Evolutionary conservation across 2,329 filamentous ascomycete species (phyloP).

Genomic region (Sordariomycetes sp.): DNA sequence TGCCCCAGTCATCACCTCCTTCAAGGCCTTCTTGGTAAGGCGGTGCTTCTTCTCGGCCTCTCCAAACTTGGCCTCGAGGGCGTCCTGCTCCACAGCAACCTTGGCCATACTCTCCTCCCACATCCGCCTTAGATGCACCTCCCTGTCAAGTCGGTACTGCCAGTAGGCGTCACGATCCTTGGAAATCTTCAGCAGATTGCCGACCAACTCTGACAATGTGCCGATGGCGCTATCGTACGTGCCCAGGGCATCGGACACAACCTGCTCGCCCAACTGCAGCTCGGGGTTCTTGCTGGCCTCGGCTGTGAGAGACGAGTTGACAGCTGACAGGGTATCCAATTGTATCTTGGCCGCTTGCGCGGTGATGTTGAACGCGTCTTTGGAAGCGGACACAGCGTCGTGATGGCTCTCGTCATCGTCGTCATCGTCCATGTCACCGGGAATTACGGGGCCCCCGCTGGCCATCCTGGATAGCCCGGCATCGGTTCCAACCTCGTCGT

Average conservation of each 20-base stretch:
- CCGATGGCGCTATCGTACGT: slow-evolving; percentile 86
- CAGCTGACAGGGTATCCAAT: slow-evolving; percentile 77
- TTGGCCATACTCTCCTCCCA: slow-evolving; percentile 99
- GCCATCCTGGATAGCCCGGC: slow-evolving; percentile 26
- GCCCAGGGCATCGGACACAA: slow-evolving; percentile 63
- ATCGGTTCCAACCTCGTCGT: slow-evolving; percentile 34
- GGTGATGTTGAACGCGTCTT: slow-evolving; percentile 94
- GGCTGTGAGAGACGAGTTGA: slow-evolving; percentile 68
- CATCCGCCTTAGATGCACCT: slow-evolving; percentile 83
- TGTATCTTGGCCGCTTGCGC: slow-evolving; percentile 91
- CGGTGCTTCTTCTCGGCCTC: slow-evolving; percentile 86
- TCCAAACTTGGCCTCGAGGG: slow-evolving; percentile 75
- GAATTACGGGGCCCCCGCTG: slow-evolving; percentile 20
- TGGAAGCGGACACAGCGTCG: slow-evolving; percentile 63
- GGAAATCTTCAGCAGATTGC: slow-evolving; percentile 83
- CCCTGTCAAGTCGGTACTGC: slow-evolving; percentile 88
- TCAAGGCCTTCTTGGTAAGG: slow-evolving; percentile 78
- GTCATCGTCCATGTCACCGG: slow-evolving; percentile 39
- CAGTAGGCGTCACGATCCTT: slow-evolving; percentile 92
- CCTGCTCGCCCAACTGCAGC: slow-evolving; percentile 64
- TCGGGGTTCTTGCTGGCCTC: slow-evolving; percentile 56
- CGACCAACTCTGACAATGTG: slow-evolving; percentile 74
- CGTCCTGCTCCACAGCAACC: slow-evolving; percentile 89
- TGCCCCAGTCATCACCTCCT: slow-evolving; percentile 56
- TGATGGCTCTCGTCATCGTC: slow-evolving; percentile 68